phyloP scores from a whole-genome alignment of 768 basidiomycete genomes.

The Tylopilus vinaceipallidus region DNA sequence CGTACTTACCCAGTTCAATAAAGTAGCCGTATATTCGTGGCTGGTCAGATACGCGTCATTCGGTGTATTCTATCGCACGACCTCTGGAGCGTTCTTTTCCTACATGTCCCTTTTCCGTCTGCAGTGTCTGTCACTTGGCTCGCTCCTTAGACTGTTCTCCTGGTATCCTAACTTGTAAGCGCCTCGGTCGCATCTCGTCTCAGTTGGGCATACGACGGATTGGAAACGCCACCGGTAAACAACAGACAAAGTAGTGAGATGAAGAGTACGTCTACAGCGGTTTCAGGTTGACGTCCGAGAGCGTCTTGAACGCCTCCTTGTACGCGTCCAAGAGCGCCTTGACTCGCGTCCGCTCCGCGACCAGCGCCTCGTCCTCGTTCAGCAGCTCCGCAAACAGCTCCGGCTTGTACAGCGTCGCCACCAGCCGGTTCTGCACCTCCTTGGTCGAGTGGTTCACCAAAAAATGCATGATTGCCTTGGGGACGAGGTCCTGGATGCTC shows the following conservation, averaged over 20 bases:
- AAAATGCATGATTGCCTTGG: slow-evolving; percentile 98
- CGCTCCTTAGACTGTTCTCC: too few species aligned
- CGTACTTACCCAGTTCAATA: slow-evolving; percentile 24
- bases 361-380: slow-evolving; percentile 93
- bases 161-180: neutral
- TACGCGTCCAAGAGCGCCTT: slow-evolving; percentile 96
- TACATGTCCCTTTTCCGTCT: neutral
- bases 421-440: slow-evolving; percentile 93
- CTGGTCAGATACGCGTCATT: slow-evolving; percentile 3
- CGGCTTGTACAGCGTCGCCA: slow-evolving; percentile 93
- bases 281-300: slow-evolving; percentile 81
- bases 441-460: slow-evolving; percentile 96
- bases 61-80: slow-evolving; percentile 12
- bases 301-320: slow-evolving; percentile 87
- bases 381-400: slow-evolving; percentile 87
- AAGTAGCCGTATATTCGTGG: slow-evolving; percentile 20
- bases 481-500: slow-evolving; percentile 94
- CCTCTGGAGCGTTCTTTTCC: neutral
- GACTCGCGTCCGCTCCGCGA: slow-evolving; percentile 89
- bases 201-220: neutral
- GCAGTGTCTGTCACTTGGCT: too few species aligned
- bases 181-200: neutral
- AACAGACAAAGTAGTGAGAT: neutral
- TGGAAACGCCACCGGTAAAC: neutral
- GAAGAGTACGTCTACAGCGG: slow-evolving; percentile 40